Percentiles rank a stretch among this genome's conserved stretches.
These are phyloP conservation scores for Pichia kudriavzevii DNA, from an alignment of 1,139 yeast species.

Conservation along the genomic window DNA sequence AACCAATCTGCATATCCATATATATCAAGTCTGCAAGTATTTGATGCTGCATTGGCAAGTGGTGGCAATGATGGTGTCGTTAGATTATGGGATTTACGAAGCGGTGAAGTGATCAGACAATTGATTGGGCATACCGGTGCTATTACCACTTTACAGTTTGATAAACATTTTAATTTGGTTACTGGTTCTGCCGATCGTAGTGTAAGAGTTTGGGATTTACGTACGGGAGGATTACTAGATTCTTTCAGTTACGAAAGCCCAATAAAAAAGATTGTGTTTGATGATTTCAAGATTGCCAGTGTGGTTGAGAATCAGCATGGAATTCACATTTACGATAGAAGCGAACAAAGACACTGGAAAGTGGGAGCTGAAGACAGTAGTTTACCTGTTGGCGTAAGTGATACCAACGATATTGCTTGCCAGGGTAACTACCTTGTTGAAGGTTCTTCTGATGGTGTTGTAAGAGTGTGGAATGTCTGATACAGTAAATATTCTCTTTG, in stretches of 20 bases:
- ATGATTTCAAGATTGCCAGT: slow-evolving; percentile 41
- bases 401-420: slow-evolving; percentile 38
- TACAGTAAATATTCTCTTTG: too few relatives aligned
- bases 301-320: slow-evolving; percentile 39
- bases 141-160: slow-evolving; percentile 62
- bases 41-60: slow-evolving; percentile 65
- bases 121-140: slow-evolving; percentile 67
- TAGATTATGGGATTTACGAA: slow-evolving; percentile 67
- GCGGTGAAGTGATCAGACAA: slow-evolving; percentile 60
- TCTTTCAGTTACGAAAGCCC: slow-evolving; percentile 48
- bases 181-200: slow-evolving; percentile 63
- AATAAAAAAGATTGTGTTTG: slow-evolving; percentile 48
- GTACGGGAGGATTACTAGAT: slow-evolving; percentile 45
- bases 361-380: slow-evolving; percentile 31
- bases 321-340: slow-evolving; percentile 50
- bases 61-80: slow-evolving; percentile 74
- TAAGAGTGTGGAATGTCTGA: slow-evolving; percentile 43
- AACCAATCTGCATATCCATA: slow-evolving; percentile 29
- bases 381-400: slow-evolving; percentile 18
- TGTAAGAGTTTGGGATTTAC: slow-evolving; percentile 61
- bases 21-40: slow-evolving; percentile 55
- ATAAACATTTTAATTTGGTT: slow-evolving; percentile 45
- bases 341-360: slow-evolving; percentile 43
- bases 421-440: slow-evolving; percentile 58
- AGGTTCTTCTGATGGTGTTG: slow-evolving; percentile 50